Conservation (phyloP, 495 filamentous ascomycete species). For the Hypoxylon lienhwacheense region DNA sequence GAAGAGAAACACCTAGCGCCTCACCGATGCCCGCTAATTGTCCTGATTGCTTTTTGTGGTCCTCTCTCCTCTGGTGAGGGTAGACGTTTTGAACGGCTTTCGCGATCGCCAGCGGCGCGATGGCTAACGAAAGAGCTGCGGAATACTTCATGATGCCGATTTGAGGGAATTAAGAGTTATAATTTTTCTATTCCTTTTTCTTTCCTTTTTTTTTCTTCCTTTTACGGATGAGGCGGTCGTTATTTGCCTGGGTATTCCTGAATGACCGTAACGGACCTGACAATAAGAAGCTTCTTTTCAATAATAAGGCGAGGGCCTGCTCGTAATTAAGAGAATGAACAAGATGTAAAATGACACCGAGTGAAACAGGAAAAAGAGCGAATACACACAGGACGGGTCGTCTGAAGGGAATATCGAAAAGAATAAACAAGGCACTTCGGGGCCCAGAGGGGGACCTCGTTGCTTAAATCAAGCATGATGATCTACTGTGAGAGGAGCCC, state of each 20-base stretch:
- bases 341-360: slow-evolving; percentile 30
- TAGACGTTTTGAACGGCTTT: slow-evolving; percentile 52
- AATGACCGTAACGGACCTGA: slow-evolving; percentile 38
- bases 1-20: slow-evolving; percentile 12
- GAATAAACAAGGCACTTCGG: slow-evolving; percentile 42
- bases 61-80: slow-evolving; percentile 35
- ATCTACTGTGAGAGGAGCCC: slow-evolving; percentile 41
- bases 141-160: slow-evolving; percentile 56
- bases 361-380: slow-evolving; percentile 40
- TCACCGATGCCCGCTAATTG: background rate
- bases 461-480: slow-evolving; percentile 59
- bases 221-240: slow-evolving; percentile 21
- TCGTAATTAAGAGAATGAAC: slow-evolving; percentile 51
- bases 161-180: slow-evolving; percentile 26
- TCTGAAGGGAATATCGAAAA: slow-evolving; percentile 44
- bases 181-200: too few relatives aligned
- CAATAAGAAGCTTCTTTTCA: slow-evolving; percentile 36
- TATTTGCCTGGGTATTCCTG: slow-evolving; percentile 23
- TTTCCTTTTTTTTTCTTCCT: slow-evolving; percentile 18
- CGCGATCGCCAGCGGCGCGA: slow-evolving; percentile 55
- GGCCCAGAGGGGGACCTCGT: slow-evolving; percentile 35
- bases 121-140: slow-evolving; percentile 47
- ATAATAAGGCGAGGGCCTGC: slow-evolving; percentile 60
- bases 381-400: slow-evolving; percentile 37
- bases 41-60: slow-evolving; percentile 18